Conservation (phyloP, 176 grass and related monocot genomes). For the Triticum turgidum region DNA sequence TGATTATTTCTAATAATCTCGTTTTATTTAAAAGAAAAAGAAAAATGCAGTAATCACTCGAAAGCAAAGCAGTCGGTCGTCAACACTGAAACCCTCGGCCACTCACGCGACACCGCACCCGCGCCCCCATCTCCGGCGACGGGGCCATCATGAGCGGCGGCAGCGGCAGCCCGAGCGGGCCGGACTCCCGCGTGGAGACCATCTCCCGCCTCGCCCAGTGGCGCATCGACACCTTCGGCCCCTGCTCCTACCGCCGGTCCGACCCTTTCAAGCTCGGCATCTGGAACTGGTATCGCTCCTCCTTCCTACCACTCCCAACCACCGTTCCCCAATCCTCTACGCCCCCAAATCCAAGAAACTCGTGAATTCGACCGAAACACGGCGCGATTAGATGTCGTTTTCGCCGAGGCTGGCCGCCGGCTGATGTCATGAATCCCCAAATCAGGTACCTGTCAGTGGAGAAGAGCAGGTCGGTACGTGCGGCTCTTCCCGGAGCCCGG, state of each 20-base stretch:
- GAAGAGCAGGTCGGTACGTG: constrained; percentile 64
- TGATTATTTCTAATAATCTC: too few relatives aligned
- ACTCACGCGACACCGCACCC: background rate
- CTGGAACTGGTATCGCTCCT: constrained; percentile 68
- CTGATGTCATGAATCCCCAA: background rate
- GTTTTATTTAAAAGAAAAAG: too few relatives aligned
- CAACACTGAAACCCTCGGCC: constrained; percentile 1
- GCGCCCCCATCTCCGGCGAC: background rate
- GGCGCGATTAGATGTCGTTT: background rate
- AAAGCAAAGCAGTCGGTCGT: background rate
- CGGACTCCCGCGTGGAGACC: constrained; percentile 82
- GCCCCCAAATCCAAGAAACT: background rate
- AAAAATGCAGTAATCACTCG: too few relatives aligned
- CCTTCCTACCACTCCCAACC: background rate
- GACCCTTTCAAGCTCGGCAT: constrained; percentile 90
- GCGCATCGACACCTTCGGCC: constrained; percentile 87
- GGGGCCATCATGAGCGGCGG: constrained; percentile 12
- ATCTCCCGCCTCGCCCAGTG: constrained; percentile 89
- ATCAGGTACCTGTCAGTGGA: constrained; percentile 76
- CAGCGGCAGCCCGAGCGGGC: constrained; percentile 14
- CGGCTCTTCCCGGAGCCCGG: constrained; percentile 86
- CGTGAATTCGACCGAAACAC: background rate
- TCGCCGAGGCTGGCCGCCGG: background rate
- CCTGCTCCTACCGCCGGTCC: constrained; percentile 83
- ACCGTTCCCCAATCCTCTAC: background rate